A percentile compares a stretch with the other conserved stretches of the same genome.
These are phyloP conservation scores for Pseudotulostoma volvatum DNA, from an alignment of 495 filamentous ascomycete genomes.

Conservation along the genomic window DNA sequence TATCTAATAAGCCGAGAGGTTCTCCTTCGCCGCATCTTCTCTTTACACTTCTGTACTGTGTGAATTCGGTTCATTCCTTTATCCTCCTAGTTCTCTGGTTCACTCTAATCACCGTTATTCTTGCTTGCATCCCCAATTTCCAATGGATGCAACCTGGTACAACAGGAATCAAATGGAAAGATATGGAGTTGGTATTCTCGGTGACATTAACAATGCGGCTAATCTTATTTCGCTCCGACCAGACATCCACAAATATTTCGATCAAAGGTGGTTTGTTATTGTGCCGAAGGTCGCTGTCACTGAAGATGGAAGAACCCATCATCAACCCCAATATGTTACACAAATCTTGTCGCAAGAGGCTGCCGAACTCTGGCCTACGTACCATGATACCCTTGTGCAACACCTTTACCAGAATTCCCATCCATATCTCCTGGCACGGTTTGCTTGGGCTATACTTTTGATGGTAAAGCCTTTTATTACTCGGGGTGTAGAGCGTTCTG, in stretches of 20 bases:
- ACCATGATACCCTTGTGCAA: background rate
- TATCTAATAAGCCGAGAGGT: no score
- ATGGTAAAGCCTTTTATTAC: background rate
- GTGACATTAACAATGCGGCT: conserved; percentile 1
- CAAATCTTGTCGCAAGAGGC: background rate
- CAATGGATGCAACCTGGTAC: conserved; percentile 5
- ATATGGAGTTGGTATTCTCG: conserved; percentile 3
- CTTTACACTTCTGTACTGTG: no score
- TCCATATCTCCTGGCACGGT: background rate
- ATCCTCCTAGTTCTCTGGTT: no score
- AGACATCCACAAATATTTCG: conserved; percentile 7
- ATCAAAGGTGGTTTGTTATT: conserved; percentile 4
- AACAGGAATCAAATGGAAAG: conserved; percentile 2
- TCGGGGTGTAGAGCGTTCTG: background rate
- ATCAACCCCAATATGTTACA: background rate
- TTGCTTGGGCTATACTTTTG: background rate
- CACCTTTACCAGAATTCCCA: background rate
- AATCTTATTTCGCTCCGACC: conserved; percentile 4
- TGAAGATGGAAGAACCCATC: background rate
- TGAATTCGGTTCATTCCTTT: no score
- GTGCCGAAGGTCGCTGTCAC: background rate
- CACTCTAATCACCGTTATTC: no score
- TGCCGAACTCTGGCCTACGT: background rate
- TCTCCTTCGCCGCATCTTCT: no score
- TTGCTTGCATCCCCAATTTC: no score